Base-by-base conservation (phyloP, 2,329 filamentous ascomycete species). In the Talaromyces sp. region DNA sequence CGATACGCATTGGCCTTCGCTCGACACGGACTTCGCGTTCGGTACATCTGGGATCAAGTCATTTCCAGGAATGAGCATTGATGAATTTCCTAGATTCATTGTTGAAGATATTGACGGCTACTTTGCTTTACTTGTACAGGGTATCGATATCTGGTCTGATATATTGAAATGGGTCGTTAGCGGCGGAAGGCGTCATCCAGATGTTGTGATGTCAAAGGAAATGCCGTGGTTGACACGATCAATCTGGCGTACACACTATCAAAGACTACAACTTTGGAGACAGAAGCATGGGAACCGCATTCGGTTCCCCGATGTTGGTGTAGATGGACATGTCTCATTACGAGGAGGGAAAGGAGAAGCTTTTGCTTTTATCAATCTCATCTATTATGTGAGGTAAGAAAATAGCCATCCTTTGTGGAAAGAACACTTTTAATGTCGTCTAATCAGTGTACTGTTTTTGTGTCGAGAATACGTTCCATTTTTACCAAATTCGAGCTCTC, bases 391-490 rank as follows among this genome's bases (percentile, higher is more conserved):
- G 7, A 79, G 80, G 80, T 80, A 63, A 63, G 72, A 37, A 19
- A n/a, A 11, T n/a, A 33, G 17, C 13, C 11, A 27, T 49, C 19
- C 45, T 15, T 52, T 10, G 0, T 2, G 7, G 9, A 52, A 9
- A n/a, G 3, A n/a, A 33, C 19, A 13, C 8, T 52, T 3, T n/a
- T 52, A 33, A 52, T 9, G 5, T 2, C 2, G 17, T 52, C 7
- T 31, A 19, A 15, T 9, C 8, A 82, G 80, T 45, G 70, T 75
- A 0, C 67, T 82, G 2, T 79, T 82, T 73, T 73, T 82, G 3
- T 75, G 78, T 19, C 70, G 80, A 3, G 80, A 82, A 58, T 82
- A 81, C 41, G 76, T 81, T 0, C 80, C 80, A 0, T 82, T 82
- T 52, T 63, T 82, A 0, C 80, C 81, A 0, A 77, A 74, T 0